Evolutionary conservation across 768 basidiomycete species (phyloP).

Genomic region (Collybia nuda): DNA sequence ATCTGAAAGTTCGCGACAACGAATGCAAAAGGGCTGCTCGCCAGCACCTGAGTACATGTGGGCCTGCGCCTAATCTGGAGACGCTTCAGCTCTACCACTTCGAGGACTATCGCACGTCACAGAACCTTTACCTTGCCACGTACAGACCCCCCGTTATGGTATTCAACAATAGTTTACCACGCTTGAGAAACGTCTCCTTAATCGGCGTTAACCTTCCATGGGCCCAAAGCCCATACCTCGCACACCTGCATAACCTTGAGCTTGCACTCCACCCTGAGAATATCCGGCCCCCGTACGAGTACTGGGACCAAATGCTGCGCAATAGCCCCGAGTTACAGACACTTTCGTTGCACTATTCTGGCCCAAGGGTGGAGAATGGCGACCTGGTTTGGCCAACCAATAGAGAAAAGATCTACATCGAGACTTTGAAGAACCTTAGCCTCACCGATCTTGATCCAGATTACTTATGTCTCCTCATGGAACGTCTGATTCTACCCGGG

Average conservation of each 20-base stretch:
- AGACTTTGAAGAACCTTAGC: slow-evolving; percentile 41
- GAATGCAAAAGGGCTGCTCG: slow-evolving; percentile 57
- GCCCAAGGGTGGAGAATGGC: slow-evolving; percentile 38
- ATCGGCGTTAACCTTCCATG: slow-evolving; percentile 69
- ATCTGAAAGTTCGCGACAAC: slow-evolving; percentile 59
- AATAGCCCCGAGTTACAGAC: slow-evolving; percentile 45
- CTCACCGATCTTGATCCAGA: slow-evolving; percentile 58
- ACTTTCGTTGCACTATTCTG: slow-evolving; percentile 58
- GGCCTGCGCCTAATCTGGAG: slow-evolving; percentile 53
- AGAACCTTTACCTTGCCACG: slow-evolving; percentile 56
- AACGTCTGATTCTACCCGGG: slow-evolving; percentile 44
- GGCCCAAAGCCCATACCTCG: slow-evolving; percentile 49
- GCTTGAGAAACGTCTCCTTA: slow-evolving; percentile 53
- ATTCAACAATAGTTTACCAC: slow-evolving; percentile 52
- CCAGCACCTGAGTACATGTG: slow-evolving; percentile 47
- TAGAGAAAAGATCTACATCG: slow-evolving; percentile 32
- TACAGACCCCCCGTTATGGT: slow-evolving; percentile 57
- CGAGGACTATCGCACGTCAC: slow-evolving; percentile 50
- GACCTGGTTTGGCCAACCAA: slow-evolving; percentile 34
- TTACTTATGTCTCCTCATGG: slow-evolving; percentile 47
- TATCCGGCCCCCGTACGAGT: slow-evolving; percentile 53
- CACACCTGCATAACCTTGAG: slow-evolving; percentile 49
- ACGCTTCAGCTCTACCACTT: slow-evolving; percentile 67
- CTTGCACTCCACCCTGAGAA: slow-evolving; percentile 60
- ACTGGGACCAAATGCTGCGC: slow-evolving; percentile 56